Conservation (phyloP, 306 rosid genomes). For the Cicer pinnatifidum region DNA sequence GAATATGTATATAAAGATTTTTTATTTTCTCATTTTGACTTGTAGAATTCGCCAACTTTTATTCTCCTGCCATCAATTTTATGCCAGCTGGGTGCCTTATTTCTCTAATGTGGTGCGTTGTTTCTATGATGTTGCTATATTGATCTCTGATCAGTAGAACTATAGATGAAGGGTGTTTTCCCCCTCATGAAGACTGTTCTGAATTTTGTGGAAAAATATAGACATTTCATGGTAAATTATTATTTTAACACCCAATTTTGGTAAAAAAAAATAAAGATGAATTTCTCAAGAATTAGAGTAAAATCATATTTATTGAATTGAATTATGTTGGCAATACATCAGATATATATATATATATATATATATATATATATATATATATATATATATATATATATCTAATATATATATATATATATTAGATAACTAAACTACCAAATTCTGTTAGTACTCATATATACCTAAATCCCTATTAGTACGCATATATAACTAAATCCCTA, state of each 20-base stretch:
- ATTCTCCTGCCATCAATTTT: conserved; percentile 21
- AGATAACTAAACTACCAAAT: too few relatives aligned
- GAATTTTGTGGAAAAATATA: conserved; percentile 8
- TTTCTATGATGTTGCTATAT: background rate
- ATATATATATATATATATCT: too few relatives aligned
- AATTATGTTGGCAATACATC: too few relatives aligned
- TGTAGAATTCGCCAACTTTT: conserved; percentile 7
- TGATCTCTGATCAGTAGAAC: conserved; percentile 22
- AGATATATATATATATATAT: too few relatives aligned
- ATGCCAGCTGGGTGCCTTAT: conserved; percentile 1
- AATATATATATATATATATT: too few relatives aligned
- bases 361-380: too few relatives aligned
- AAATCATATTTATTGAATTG: too few relatives aligned
- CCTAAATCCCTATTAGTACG: too few relatives aligned
- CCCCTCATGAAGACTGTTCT: conserved; percentile 13
- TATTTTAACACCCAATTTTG: background rate
- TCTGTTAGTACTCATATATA: too few relatives aligned
- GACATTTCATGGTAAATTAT: background rate
- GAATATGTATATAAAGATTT: conserved; percentile 6
- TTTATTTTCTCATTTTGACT: conserved; percentile 12
- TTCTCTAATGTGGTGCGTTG: background rate
- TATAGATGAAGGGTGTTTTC: conserved; percentile 26
- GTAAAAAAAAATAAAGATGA: background rate
- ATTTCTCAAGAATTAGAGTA: background rate
- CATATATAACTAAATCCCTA: too few relatives aligned